These are phyloP conservation scores for Syncephalastrum racemosum DNA, from an alignment of 371 early-diverging fungal genomes.

Conservation along the genomic window DNA sequence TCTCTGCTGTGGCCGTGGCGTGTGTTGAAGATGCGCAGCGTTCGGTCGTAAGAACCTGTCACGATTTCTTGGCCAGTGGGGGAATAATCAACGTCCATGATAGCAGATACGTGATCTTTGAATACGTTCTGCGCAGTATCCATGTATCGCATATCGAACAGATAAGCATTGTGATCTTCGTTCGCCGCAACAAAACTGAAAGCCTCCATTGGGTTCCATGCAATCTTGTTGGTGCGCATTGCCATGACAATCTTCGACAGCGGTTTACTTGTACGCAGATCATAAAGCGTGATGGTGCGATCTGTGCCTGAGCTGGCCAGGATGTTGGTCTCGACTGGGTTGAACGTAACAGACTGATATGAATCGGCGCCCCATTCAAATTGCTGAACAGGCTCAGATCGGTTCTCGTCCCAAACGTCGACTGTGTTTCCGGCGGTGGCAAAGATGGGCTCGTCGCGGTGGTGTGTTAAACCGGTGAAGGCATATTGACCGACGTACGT, in stretches of 20 bases:
- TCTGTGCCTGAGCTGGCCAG: conserved; percentile 91
- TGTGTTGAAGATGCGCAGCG: conserved; percentile 90
- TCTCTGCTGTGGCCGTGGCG: conserved; percentile 87
- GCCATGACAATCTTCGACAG: conserved; percentile 77
- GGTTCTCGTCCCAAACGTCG: conserved; percentile 90
- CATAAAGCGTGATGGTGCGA: conserved; percentile 92
- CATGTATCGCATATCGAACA: conserved; percentile 96
- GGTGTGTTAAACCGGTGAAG: conserved; percentile 83
- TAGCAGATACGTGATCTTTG: conserved; percentile 97
- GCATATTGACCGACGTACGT: conserved; percentile 77
- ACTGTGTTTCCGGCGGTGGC: conserved; percentile 86
- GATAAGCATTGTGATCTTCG: conserved; percentile 97
- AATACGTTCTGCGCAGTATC: conserved; percentile 78
- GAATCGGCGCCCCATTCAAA: conserved; percentile 95
- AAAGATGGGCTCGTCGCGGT: conserved; percentile 79
- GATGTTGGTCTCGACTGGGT: conserved; percentile 90
- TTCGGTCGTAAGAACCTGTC: conserved; percentile 94
- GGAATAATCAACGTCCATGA: conserved; percentile 94
- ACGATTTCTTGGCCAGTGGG: conserved; percentile 98
- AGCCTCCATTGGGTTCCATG: conserved; percentile 99
- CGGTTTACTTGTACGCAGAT: conserved; percentile 83
- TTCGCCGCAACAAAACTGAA: conserved; percentile 93
- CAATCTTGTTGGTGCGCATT: conserved; percentile 89
- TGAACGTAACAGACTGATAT: conserved; percentile 89
- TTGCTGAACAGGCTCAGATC: conserved; percentile 82